Evolutionary conservation across 2,329 filamentous ascomycete species (phyloP).

Genomic region (Calonectria crousiana): DNA sequence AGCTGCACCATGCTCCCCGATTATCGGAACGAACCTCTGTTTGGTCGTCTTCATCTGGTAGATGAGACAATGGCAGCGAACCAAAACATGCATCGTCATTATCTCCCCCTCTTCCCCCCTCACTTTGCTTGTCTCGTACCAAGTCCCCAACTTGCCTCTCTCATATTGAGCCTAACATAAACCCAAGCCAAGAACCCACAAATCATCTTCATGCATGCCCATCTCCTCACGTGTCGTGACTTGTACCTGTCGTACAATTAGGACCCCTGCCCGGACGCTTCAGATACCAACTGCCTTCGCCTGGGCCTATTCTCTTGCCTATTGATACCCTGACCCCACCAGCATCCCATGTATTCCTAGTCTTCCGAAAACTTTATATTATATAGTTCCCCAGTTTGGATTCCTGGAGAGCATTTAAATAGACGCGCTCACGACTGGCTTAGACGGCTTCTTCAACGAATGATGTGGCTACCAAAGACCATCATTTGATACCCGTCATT

Average conservation of each 20-base stretch:
- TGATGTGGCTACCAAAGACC: not conserved
- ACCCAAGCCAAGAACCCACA: not conserved
- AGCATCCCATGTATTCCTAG: too few relatives aligned
- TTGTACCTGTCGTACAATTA: not conserved
- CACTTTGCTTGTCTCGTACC: not conserved
- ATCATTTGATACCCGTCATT: not conserved
- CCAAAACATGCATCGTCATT: not conserved
- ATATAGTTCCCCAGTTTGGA: not conserved
- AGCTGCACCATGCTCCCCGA: not conserved
- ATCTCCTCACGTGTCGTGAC: not conserved
- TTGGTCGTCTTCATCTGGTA: not conserved
- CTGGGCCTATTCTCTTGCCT: not conserved
- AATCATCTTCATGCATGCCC: not conserved
- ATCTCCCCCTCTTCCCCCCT: not conserved
- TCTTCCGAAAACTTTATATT: not conserved
- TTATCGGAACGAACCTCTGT: not conserved
- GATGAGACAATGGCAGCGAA: constrained; percentile 2
- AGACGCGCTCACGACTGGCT: not conserved
- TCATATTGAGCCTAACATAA: not conserved
- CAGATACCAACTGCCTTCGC: not conserved
- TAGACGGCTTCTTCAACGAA: too few relatives aligned
- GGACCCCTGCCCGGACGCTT: not conserved
- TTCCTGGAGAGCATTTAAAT: not conserved
- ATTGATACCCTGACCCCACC: too few relatives aligned
- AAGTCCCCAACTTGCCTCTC: not conserved